Percentiles rank a stretch among this genome's conserved stretches.
Conservation (phyloP, 495 filamentous ascomycete species). For the Neurospora sp. region DNA sequence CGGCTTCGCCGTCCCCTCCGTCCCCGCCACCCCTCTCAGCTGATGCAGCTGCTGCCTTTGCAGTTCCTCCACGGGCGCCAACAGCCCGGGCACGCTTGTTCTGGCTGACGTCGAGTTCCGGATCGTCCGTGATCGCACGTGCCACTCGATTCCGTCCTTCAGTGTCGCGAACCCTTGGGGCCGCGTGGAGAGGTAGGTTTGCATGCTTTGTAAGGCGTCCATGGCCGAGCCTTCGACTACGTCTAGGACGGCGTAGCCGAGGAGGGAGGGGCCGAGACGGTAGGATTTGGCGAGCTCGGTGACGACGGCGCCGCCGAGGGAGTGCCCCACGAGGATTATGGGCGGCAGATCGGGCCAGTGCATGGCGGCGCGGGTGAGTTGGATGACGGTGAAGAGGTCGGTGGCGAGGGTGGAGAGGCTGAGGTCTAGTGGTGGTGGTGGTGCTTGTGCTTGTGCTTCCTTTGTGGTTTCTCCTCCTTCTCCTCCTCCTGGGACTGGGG, state of each 20-base stretch:
- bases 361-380: constrained; percentile 51
- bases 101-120: constrained; percentile 71
- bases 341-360: constrained; percentile 63
- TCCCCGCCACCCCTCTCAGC: constrained; percentile 11
- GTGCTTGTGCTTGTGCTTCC: constrained; percentile 6
- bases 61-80: constrained; percentile 30
- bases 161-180: constrained; percentile 67
- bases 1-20: constrained; percentile 14
- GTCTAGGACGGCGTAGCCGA: constrained; percentile 88
- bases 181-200: constrained; percentile 76
- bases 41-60: not conserved
- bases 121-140: constrained; percentile 80
- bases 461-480: constrained; percentile 22
- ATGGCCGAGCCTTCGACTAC: constrained; percentile 84
- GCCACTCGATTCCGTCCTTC: constrained; percentile 82
- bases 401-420: constrained; percentile 56
- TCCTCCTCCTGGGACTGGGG: not conserved
- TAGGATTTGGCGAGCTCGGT: constrained; percentile 57
- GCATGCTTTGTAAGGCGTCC: constrained; percentile 93
- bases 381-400: constrained; percentile 63
- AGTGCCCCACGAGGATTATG: constrained; percentile 83
- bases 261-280: constrained; percentile 43
- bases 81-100: constrained; percentile 76
- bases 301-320: constrained; percentile 88
- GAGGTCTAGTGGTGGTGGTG: constrained; percentile 38